Percentiles rank a stretch among this genome's conserved stretches.
phyloP scores from a whole-genome alignment of 1,284 basidiomycete species.

The Psilocybe mexicana region DNA sequence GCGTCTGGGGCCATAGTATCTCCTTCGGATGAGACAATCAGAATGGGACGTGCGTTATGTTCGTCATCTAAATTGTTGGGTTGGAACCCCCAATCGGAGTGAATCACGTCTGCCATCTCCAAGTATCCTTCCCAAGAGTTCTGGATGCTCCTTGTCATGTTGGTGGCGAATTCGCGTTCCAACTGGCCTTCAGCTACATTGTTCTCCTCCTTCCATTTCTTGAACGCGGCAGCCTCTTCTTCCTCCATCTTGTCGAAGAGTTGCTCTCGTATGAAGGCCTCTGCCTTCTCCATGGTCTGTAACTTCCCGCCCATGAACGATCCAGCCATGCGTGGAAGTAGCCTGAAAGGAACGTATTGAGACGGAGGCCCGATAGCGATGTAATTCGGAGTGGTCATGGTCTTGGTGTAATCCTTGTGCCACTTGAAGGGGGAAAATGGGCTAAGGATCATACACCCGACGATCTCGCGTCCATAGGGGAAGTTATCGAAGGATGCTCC shows the following conservation, averaged over 20 bases:
- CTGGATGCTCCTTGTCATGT: conserved; percentile 46
- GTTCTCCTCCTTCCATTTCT: conserved; percentile 41
- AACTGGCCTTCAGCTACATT: conserved; percentile 43
- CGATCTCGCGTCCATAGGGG: conserved; percentile 47
- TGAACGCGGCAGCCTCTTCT: conserved; percentile 40
- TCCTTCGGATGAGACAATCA: conserved; percentile 41
- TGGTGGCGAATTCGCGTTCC: conserved; percentile 42
- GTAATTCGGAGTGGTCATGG: conserved; percentile 47
- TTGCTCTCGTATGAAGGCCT: conserved; percentile 36
- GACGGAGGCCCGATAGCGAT: conserved; percentile 46
- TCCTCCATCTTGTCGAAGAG: conserved; percentile 44
- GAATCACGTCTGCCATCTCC: conserved; percentile 42
- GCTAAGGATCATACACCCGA: conserved; percentile 47
- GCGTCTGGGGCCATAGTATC: conserved; percentile 39
- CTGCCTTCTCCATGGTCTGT: conserved; percentile 40
- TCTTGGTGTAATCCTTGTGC: conserved; percentile 44
- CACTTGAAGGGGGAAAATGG: conserved; percentile 48
- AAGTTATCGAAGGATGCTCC: conserved; percentile 51
- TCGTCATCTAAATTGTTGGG: conserved; percentile 44
- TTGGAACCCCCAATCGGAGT: conserved; percentile 55
- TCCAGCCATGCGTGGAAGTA: conserved; percentile 34
- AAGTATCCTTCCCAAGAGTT: conserved; percentile 55
- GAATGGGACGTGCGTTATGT: conserved; percentile 44
- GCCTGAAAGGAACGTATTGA: conserved; percentile 41
- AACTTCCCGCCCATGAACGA: conserved; percentile 37